Conservation (phyloP, 495 filamentous ascomycete genomes). For the Chaetomium cochliodes region DNA sequence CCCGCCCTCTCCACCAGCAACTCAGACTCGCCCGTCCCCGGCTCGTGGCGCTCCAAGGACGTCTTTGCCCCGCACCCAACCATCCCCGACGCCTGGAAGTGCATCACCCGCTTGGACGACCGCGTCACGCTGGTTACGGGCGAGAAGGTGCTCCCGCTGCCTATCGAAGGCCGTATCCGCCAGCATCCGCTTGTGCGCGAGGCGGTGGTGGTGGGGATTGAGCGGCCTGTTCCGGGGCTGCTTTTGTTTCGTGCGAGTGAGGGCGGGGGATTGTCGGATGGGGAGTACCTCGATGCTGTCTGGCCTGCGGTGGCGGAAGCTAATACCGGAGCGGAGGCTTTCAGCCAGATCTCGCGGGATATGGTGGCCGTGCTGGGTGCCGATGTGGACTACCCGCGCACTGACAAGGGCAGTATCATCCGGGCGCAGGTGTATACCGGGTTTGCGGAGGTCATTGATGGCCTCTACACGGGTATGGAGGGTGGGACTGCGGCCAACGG, state of each 20-base stretch:
- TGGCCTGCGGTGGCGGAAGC: constrained; percentile 1
- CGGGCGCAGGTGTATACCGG: constrained; percentile 49
- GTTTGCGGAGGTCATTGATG: constrained; percentile 49
- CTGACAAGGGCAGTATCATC: constrained; percentile 59
- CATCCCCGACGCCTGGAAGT: constrained; percentile 62
- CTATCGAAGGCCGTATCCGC: background rate
- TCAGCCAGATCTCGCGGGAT: constrained; percentile 53
- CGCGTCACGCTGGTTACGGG: constrained; percentile 63
- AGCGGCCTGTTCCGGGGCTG: constrained; percentile 25
- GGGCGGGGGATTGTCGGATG: background rate
- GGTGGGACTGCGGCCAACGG: background rate
- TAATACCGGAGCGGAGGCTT: constrained; percentile 24
- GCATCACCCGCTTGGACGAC: constrained; percentile 61
- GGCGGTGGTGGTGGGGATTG: constrained; percentile 58
- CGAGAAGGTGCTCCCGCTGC: constrained; percentile 66
- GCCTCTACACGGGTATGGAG: constrained; percentile 44
- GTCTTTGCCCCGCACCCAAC: constrained; percentile 62
- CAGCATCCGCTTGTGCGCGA: background rate
- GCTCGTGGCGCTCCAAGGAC: constrained; percentile 45
- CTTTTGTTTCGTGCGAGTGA: background rate
- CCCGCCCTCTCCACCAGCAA: no score
- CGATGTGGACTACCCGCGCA: constrained; percentile 45
- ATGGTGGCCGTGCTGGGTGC: constrained; percentile 47
- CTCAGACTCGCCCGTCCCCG: background rate
- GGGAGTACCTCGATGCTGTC: background rate